Base-by-base conservation (phyloP, 768 basidiomycete species). In the Lyophyllum semitale region DNA sequence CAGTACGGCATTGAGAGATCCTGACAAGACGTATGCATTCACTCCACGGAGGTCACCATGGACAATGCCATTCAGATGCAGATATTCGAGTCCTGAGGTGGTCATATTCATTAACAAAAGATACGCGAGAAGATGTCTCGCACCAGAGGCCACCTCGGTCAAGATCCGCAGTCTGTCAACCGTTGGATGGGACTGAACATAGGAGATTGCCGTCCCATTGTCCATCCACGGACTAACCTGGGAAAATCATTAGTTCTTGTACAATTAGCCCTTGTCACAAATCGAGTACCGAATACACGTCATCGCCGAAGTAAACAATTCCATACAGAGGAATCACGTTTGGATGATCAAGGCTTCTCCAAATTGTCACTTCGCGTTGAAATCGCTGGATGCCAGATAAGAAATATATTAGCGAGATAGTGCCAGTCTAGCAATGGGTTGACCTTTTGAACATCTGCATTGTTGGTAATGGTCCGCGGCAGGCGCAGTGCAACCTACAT, bases 181-280 rank as follows among this genome's bases (percentile, higher is more conserved):
- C 13, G 65, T 53, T 1, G 72, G 68, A 55, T 67, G 55, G 37
- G 55, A 59, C 23, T 64, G 63, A 15, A 78, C 53, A 61, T 77
- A 80, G 0, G 59, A 55, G 17, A 74, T 59, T 2, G 71, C 70
- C 18, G 76, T 75, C 11, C 76, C 74, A 51, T 79, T 71, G 22
- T 72, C 68, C 73, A 79, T 77, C 73, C 73, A 78, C 4, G 79
- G 77, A 37, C 73, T 75, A 51, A 80, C 77, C 75, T 79, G 25
- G 48, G 51, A 2, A 29, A 20, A n/a, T n/a, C 13, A 45, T 56
- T 9, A 50, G 26, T 46, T 3, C 9, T 3, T 27, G 20, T 35
- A 33, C 22, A 38, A 45, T 43, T 53, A 33, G 11, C 22, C 30
- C 29, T 55, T 41, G 8, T 49, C 27, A 17, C 8, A 51, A 41